Conservation (phyloP, 345 rosid genomes). For the Clausena lansium region DNA sequence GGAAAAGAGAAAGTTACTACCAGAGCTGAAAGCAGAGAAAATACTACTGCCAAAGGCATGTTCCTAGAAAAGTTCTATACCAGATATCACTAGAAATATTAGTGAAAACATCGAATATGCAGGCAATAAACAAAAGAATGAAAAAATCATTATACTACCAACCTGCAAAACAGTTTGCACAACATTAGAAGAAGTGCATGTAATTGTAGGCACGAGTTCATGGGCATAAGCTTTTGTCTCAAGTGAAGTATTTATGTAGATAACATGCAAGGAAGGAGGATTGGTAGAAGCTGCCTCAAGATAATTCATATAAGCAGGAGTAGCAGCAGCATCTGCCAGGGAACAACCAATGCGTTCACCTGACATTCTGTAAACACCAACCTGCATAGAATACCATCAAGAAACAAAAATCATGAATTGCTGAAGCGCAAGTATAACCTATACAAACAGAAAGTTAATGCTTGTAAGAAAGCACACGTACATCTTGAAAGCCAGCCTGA, state of each 20-base stretch:
- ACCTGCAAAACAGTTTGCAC: constrained; percentile 96
- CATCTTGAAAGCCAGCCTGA: constrained; percentile 87
- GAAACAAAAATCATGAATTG: constrained; percentile 6
- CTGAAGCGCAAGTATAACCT: background rate
- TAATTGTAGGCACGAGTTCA: constrained; percentile 95
- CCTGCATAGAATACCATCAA: constrained; percentile 42
- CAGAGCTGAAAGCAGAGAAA: background rate
- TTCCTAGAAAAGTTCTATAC: constrained; percentile 4
- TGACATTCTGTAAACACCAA: constrained; percentile 94
- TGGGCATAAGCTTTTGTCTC: constrained; percentile 97
- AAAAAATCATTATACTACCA: constrained; percentile 17
- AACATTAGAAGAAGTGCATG: constrained; percentile 96
- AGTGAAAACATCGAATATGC: background rate
- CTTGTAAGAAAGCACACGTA: constrained; percentile 18
- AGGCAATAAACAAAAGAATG: background rate
- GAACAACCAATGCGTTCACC: constrained; percentile 91
- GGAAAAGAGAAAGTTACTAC: constrained; percentile 2
- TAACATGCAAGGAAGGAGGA: constrained; percentile 76
- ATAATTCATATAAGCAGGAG: constrained; percentile 79
- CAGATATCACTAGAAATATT: background rate
- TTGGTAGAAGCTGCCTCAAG: constrained; percentile 65
- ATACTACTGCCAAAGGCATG: background rate
- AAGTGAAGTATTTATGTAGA: constrained; percentile 89
- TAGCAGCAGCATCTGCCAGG: constrained; percentile 92
- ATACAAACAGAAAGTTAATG: background rate